These are phyloP conservation scores for Calonectria hawksworthii DNA, from an alignment of 2,329 filamentous ascomycete species.

Conservation along the genomic window DNA sequence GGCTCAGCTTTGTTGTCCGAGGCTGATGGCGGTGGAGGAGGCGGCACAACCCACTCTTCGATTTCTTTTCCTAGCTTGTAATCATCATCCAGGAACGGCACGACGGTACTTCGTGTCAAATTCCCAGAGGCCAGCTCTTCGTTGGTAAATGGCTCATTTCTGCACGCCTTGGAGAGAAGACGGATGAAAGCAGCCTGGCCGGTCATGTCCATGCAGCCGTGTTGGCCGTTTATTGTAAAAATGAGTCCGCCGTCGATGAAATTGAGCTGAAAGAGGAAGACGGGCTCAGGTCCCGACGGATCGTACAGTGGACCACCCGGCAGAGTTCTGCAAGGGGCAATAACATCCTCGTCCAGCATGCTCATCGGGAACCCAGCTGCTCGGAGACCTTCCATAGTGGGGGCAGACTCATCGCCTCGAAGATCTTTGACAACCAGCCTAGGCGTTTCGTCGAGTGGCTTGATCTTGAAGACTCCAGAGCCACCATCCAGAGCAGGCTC, in stretches of 20 bases:
- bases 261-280: conserved; percentile 63
- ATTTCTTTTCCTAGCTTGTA: conserved; percentile 53
- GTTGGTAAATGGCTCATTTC: conserved; percentile 57
- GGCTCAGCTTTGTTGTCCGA: conserved; percentile 8
- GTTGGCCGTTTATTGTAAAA: conserved; percentile 63
- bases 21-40: conserved; percentile 27
- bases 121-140: conserved; percentile 62
- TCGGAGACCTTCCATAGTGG: conserved; percentile 55
- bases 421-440: conserved; percentile 59
- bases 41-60: conserved; percentile 50
- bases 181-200: conserved; percentile 62
- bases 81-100: conserved; percentile 56
- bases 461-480: conserved; percentile 56
- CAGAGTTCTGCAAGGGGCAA: conserved; percentile 59
- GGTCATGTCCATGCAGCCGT: conserved; percentile 65
- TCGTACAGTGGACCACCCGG: conserved; percentile 44
- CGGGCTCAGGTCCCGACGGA: conserved; percentile 47
- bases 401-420: conserved; percentile 49
- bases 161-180: conserved; percentile 64
- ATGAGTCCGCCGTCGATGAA: conserved; percentile 64
- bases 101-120: conserved; percentile 50
- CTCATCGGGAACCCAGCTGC: conserved; percentile 58
- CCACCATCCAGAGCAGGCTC: conserved; percentile 44
- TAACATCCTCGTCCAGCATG: conserved; percentile 61
- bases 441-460: conserved; percentile 47